A percentile compares a stretch with the other conserved stretches of the same genome.
Evolutionary conservation across 306 rosid genomes (phyloP).

Genomic region (Inga leiocalycina): DNA sequence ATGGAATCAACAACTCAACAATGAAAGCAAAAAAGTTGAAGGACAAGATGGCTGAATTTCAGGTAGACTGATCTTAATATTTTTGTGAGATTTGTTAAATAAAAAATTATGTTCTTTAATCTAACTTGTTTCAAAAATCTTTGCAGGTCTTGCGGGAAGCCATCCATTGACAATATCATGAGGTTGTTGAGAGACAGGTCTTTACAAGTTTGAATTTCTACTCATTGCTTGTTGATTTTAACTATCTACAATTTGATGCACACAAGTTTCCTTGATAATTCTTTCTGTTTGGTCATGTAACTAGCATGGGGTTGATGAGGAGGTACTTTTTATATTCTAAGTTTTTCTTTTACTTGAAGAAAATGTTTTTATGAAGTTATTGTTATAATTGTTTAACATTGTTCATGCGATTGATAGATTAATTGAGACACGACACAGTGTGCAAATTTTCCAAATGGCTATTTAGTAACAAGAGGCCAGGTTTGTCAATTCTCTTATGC

Average conservation of each 20-base stretch:
- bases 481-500: no score
- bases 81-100: neutral
- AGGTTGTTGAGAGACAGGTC: conserved; percentile 92
- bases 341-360: conserved; percentile 2
- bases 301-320: conserved; percentile 51
- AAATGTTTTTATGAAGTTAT: conserved; percentile 8
- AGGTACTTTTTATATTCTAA: no score
- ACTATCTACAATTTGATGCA: conserved; percentile 36
- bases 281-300: conserved; percentile 41
- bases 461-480: no score
- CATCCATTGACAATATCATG: conserved; percentile 85
- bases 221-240: conserved; percentile 17
- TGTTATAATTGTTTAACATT: conserved; percentile 48
- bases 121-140: conserved; percentile 25
- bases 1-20: no score
- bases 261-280: conserved; percentile 21
- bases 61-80: conserved; percentile 52
- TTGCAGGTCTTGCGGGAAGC: conserved; percentile 71
- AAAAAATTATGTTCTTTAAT: neutral
- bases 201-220: conserved; percentile 68
- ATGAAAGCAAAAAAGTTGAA: conserved; percentile 62
- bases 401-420: conserved; percentile 89
- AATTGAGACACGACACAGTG: neutral
- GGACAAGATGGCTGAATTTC: conserved; percentile 97
- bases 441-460: no score